A percentile compares a stretch with the other conserved stretches of the same genome.
These are phyloP conservation scores for Apiospora phragmitis DNA, from an alignment of 2,329 filamentous ascomycete genomes.

Conservation along the genomic window DNA sequence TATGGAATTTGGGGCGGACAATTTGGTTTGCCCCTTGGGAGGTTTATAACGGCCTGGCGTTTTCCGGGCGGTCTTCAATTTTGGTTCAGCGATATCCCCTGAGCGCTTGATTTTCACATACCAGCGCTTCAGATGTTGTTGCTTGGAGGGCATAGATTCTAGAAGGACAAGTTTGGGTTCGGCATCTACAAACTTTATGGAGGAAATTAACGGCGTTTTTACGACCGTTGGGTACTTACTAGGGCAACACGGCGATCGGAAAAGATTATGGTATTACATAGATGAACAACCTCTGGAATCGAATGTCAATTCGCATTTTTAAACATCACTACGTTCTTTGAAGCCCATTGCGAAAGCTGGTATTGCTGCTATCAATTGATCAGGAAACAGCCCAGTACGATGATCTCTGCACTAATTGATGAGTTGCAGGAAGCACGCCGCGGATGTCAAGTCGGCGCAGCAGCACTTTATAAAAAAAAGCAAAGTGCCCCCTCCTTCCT, in stretches of 20 bases:
- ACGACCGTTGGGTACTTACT: neutral
- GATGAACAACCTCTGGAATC: constrained; percentile 1
- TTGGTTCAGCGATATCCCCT: constrained; percentile 5
- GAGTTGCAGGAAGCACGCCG: neutral
- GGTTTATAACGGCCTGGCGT: neutral
- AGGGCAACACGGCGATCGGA: neutral
- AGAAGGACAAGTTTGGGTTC: neutral
- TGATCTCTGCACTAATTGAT: neutral
- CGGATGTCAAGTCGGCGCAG: neutral
- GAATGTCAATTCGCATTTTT: neutral
- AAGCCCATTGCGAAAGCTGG: neutral
- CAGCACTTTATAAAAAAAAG: neutral
- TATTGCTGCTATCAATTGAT: neutral
- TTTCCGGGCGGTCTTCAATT: neutral
- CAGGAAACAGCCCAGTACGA: neutral
- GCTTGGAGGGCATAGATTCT: constrained; percentile 4
- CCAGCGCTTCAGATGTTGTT: neutral
- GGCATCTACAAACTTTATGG: neutral
- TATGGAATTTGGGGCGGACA: neutral
- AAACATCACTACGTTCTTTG: neutral
- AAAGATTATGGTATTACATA: neutral
- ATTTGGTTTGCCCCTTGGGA: neutral
- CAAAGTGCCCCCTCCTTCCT: neutral
- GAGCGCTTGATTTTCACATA: neutral
- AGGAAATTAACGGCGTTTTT: neutral